Evolutionary conservation across 225 moss, liverwort and hornwort species (phyloP), one percentile per base, ranked within the genome.

Genomic region (Bryoerythrophyllum caledonicum): DNA sequence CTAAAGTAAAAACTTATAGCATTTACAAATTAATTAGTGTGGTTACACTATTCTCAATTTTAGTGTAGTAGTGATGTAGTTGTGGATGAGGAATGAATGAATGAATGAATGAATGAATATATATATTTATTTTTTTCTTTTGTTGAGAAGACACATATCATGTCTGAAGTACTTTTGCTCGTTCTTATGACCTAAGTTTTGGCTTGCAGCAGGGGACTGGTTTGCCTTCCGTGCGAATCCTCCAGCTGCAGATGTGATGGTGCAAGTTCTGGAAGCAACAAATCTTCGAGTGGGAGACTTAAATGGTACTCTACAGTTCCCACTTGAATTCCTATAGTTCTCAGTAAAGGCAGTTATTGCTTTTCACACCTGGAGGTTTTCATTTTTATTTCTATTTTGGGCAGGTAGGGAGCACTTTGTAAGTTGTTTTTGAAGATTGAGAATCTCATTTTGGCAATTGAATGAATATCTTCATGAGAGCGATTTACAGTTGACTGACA

Each of bases 231-330:
- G 81, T 69, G 85, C 77, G 52, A 73, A 62, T 72, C 75, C 82
- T 76, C 66, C 67, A 17, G 84, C 85, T 21, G 93, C 86, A 40
- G 74, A 65, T 69, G 71, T 93, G 5, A 54, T 56, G 78, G 73
- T 99, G 68, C 91, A 87, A 79, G 81, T 99, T 74, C 58, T 95
- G 26, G 90, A 99, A 80, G 99, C 81, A 58, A 70, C 83, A 20
- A 83, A 83, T 21, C 79, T 99, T 84, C 90, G 87, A 68, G 79
- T 90, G 41, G 88, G 81, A 60, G 99, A 99, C 82, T 3, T 78
- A 30, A 99, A 99, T 70, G 99, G 92, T 90, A 68, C 43, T 32
- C 27, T 27, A 37, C 7, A 37, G 37, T 37, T 38, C 38, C 65
- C 34, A 34, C 34, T 34, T 34, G 0, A 6, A 34, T 76, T 15